Percentiles rank a stretch among this genome's conserved stretches.
phyloP scores from a whole-genome alignment of 192 early-diverging fungal genomes.

The Backusella morwellensis region DNA sequence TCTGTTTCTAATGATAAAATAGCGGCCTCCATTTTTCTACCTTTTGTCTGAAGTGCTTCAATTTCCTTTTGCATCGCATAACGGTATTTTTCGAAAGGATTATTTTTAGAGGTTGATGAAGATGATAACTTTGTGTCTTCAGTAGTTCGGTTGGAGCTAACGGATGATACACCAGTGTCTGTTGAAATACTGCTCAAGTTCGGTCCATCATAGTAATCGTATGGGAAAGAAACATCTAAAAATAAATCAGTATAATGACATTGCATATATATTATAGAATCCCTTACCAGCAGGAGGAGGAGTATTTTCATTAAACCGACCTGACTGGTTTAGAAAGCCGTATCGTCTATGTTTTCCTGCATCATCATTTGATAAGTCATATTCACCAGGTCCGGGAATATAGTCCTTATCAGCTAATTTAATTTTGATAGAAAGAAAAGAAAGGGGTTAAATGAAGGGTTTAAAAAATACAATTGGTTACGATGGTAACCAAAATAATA shows the following conservation, averaged over 20 bases:
- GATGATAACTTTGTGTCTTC: neutral
- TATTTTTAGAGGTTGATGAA: neutral
- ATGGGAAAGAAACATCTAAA: slow-evolving; percentile 1
- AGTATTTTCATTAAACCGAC: slow-evolving; percentile 11
- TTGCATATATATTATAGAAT: neutral
- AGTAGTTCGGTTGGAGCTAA: slow-evolving; percentile 13
- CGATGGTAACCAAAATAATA: neutral
- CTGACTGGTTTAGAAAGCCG: slow-evolving; percentile 5
- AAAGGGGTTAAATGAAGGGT: neutral
- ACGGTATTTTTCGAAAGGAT: slow-evolving; percentile 21
- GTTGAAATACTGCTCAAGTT: slow-evolving; percentile 14
- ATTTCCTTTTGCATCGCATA: slow-evolving; percentile 27
- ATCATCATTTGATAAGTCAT: slow-evolving; percentile 9
- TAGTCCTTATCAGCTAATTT: slow-evolving; percentile 19
- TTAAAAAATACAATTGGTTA: neutral
- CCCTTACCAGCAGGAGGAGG: neutral
- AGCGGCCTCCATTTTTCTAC: slow-evolving; percentile 16
- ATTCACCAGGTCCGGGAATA: slow-evolving; percentile 29
- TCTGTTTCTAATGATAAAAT: slow-evolving; percentile 10
- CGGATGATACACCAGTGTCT: slow-evolving; percentile 6
- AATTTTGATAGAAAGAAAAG: neutral
- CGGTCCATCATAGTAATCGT: neutral
- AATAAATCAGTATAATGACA: neutral
- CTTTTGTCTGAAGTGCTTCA: slow-evolving; percentile 17
- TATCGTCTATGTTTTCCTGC: neutral